Conservation (phyloP, 345 rosid species). For the Citrus unshiu region DNA sequence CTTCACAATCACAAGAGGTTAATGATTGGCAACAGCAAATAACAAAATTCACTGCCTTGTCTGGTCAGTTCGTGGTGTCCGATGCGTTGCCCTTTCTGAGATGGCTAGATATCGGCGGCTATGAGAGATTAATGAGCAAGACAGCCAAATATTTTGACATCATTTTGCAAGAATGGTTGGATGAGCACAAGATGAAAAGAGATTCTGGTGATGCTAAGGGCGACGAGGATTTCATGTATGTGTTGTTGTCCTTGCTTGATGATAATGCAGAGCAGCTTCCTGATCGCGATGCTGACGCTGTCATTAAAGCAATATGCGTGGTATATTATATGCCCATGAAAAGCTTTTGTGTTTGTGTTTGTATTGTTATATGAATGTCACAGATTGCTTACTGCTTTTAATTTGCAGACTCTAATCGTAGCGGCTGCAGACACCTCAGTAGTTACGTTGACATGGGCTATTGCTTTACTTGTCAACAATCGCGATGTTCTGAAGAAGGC, state of each 20-base stretch:
- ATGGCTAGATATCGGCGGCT: not conserved
- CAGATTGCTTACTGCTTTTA: not conserved
- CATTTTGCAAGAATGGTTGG: not conserved
- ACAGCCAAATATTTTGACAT: not conserved
- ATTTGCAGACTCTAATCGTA: not conserved
- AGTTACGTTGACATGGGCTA: not conserved
- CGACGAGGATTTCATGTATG: not conserved
- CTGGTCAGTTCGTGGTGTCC: not conserved
- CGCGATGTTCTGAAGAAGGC: not conserved
- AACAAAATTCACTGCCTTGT: not conserved
- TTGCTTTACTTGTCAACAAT: not conserved
- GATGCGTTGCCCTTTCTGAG: not conserved
- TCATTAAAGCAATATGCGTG: not conserved
- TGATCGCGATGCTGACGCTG: not conserved
- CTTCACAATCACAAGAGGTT: not conserved
- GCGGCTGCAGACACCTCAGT: not conserved
- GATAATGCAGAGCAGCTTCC: not conserved
- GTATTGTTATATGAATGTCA: not conserved
- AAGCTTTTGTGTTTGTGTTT: too few relatives aligned
- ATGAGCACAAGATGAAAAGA: not conserved
- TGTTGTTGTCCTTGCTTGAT: not conserved
- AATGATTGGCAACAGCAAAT: not conserved
- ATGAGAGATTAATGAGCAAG: not conserved
- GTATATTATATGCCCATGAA: too few relatives aligned
- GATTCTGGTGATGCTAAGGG: not conserved